Conservation (phyloP, 768 basidiomycete genomes). For the Leccinellum albellum region DNA sequence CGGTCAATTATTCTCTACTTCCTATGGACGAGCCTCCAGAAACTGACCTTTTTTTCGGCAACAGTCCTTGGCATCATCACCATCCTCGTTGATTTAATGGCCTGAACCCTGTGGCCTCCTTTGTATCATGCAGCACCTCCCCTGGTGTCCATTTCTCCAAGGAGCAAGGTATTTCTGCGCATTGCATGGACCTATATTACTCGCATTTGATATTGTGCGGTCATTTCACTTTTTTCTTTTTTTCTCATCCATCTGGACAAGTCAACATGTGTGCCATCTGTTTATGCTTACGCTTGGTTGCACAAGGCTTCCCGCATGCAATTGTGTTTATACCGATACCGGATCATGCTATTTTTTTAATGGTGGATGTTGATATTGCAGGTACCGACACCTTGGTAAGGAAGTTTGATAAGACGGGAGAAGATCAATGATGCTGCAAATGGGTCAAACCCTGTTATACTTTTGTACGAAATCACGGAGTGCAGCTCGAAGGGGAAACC, state of each 20-base stretch:
- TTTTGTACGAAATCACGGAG: not conserved
- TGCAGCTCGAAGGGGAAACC: not conserved
- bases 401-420: slow-evolving; percentile 3
- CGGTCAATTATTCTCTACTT: slow-evolving; percentile 39
- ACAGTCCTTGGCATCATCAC: slow-evolving; percentile 86
- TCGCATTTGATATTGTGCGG: slow-evolving; percentile 2
- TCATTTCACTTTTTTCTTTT: not conserved
- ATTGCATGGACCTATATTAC: slow-evolving; percentile 6
- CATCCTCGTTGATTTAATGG: slow-evolving; percentile 80
- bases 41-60: slow-evolving; percentile 1
- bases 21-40: not conserved
- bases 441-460: not conserved
- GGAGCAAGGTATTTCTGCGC: slow-evolving; percentile 1
- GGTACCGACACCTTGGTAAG: slow-evolving; percentile 4
- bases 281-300: not conserved
- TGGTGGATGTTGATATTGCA: not conserved
- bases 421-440: slow-evolving; percentile 1
- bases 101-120: slow-evolving; percentile 26
- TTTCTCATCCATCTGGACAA: not conserved
- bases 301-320: not conserved
- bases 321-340: not conserved
- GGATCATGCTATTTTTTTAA: not conserved
- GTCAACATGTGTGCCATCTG: not conserved
- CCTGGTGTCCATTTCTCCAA: slow-evolving; percentile 2
- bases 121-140: slow-evolving; percentile 9